Evolutionary conservation across 257 asterid species (phyloP).

Genomic region (Nyctanthes arbortristis): DNA sequence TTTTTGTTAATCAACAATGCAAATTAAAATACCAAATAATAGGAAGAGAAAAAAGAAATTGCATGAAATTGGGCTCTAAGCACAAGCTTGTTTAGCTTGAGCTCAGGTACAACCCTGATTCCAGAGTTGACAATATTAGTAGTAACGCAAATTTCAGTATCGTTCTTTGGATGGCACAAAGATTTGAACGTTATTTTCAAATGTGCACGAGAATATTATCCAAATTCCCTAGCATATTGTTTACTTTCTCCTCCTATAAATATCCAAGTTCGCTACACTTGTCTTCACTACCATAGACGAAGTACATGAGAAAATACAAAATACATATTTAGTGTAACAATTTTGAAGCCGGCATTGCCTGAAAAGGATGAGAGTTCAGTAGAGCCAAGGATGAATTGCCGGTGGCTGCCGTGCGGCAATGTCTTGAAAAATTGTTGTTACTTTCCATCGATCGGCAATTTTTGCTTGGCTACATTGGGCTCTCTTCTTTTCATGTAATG

Average conservation of each 20-base stretch:
- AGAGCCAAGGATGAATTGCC: conserved; percentile 4
- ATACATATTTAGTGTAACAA: background rate
- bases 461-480: conserved; percentile 6
- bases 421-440: too few species aligned
- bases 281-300: background rate
- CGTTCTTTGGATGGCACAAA: conserved; percentile 2
- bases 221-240: background rate
- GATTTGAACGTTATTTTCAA: conserved; percentile 3
- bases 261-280: background rate
- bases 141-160: too few species aligned
- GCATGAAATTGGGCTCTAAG: too few species aligned
- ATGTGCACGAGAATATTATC: conserved; percentile 9
- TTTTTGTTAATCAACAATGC: too few species aligned
- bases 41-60: too few species aligned
- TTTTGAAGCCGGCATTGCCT: background rate
- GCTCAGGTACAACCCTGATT: background rate
- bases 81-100: background rate
- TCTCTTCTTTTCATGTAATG: conserved; percentile 2
- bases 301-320: too few species aligned
- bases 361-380: background rate
- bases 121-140: background rate
- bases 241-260: conserved; percentile 6
- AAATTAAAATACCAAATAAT: too few species aligned
- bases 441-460: background rate
- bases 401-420: background rate